These are phyloP conservation scores for Cytospora chrysosperma DNA, from an alignment of 2,329 filamentous ascomycete genomes.

Conservation along the genomic window DNA sequence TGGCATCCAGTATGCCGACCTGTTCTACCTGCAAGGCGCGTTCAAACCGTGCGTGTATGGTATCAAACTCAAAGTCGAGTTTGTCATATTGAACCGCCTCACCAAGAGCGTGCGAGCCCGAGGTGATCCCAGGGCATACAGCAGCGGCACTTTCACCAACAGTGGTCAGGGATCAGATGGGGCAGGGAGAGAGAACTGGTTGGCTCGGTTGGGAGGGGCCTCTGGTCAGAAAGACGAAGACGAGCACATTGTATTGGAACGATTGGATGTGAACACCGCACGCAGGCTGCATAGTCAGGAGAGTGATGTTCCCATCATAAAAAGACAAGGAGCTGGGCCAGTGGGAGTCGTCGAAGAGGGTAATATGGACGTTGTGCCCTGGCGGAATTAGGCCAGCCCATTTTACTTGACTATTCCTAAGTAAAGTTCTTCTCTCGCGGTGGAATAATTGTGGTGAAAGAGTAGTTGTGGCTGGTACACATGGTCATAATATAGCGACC, in stretches of 20 bases:
- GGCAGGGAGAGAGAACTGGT: not conserved
- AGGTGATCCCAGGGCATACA: not conserved
- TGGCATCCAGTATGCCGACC: slow-evolving; percentile 37
- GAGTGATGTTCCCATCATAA: not conserved
- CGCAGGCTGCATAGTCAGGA: not conserved
- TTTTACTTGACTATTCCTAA: no score
- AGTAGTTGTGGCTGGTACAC: no score
- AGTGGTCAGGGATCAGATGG: not conserved
- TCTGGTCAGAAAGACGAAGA: not conserved
- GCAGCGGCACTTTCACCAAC: not conserved
- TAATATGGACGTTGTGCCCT: not conserved
- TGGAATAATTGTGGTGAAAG: no score
- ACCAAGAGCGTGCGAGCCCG: slow-evolving; percentile 28
- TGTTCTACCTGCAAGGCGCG: slow-evolving; percentile 37
- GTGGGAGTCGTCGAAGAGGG: not conserved
- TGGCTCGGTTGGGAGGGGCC: not conserved
- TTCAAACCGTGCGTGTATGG: slow-evolving; percentile 37
- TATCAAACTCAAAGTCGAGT: slow-evolving; percentile 37
- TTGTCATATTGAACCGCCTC: slow-evolving; percentile 35
- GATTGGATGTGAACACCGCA: not conserved
- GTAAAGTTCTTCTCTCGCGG: no score
- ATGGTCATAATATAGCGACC: no score
- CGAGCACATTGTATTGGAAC: not conserved
- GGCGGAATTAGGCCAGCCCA: not conserved
- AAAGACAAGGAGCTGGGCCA: not conserved